A percentile compares a stretch with the other conserved stretches of the same genome.
Conservation (phyloP, 768 basidiomycete genomes). For the Omphalotus guepiniiformis region DNA sequence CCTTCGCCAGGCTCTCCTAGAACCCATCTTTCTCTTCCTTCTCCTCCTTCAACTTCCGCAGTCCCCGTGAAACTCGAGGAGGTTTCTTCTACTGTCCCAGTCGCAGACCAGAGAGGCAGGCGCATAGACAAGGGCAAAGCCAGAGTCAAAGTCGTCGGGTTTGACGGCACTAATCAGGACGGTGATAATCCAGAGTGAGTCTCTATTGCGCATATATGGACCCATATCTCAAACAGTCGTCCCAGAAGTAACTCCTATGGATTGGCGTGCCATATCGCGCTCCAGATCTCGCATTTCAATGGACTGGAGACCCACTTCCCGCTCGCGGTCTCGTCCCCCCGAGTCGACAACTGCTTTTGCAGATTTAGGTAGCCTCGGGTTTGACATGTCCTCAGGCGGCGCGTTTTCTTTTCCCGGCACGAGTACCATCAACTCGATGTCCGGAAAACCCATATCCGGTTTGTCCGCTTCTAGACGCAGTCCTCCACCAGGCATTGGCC, state of each 20-base stretch:
- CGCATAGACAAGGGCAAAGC: slow-evolving; percentile 78
- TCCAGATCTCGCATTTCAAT: slow-evolving; percentile 88
- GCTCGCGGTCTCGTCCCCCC: slow-evolving; percentile 74
- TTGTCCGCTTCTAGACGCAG: slow-evolving; percentile 44
- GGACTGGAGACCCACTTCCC: slow-evolving; percentile 83
- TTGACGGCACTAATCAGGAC: slow-evolving; percentile 74
- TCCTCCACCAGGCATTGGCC: slow-evolving; percentile 25
- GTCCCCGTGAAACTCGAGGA: slow-evolving; percentile 10
- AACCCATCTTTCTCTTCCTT: background rate
- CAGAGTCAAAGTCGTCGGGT: slow-evolving; percentile 74
- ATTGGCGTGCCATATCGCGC: slow-evolving; percentile 89
- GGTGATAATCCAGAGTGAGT: slow-evolving; percentile 73
- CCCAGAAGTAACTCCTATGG: slow-evolving; percentile 68
- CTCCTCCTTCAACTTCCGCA: background rate
- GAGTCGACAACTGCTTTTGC: slow-evolving; percentile 44
- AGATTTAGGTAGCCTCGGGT: slow-evolving; percentile 30
- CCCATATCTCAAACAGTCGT: slow-evolving; percentile 19
- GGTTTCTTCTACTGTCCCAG: slow-evolving; percentile 17
- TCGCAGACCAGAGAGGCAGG: slow-evolving; percentile 62
- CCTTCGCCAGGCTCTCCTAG: slow-evolving; percentile 37
- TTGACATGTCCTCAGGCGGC: slow-evolving; percentile 22
- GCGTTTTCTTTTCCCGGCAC: slow-evolving; percentile 30
- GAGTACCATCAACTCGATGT: slow-evolving; percentile 27
- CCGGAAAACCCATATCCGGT: slow-evolving; percentile 33
- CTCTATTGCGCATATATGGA: slow-evolving; percentile 14